Conservation (phyloP, 176 grass and related monocot species). For the Typha latifolia region DNA sequence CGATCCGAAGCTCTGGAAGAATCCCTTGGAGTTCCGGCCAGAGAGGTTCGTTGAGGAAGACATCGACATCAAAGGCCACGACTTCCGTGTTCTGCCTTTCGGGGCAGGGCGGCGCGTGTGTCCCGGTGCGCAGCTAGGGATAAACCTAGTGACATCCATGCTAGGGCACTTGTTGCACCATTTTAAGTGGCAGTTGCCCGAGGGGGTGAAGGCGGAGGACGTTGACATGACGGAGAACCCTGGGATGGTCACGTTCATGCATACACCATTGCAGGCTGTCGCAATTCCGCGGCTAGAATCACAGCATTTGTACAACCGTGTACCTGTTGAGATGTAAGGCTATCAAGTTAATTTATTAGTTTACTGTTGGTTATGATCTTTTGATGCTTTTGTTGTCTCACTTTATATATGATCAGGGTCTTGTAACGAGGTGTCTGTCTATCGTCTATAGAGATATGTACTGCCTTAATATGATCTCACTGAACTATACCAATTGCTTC, state of each 20-base stretch:
- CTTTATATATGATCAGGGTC: too few species aligned
- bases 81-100: constrained; percentile 52
- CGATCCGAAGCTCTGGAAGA: constrained; percentile 37
- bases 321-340: constrained; percentile 31
- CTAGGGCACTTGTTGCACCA: constrained; percentile 52
- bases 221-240: constrained; percentile 39
- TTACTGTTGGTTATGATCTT: too few species aligned
- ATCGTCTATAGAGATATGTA: too few species aligned
- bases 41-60: constrained; percentile 38
- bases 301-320: constrained; percentile 26
- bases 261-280: constrained; percentile 30
- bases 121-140: constrained; percentile 56
- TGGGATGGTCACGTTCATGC: constrained; percentile 59
- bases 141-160: constrained; percentile 49
- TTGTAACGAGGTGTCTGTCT: too few species aligned
- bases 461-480: too few species aligned
- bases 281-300: constrained; percentile 37
- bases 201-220: constrained; percentile 24
- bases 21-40: constrained; percentile 39
- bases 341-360: too few species aligned
- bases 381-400: too few species aligned
- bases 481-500: too few species aligned
- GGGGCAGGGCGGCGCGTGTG: constrained; percentile 47
- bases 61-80: constrained; percentile 57
- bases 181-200: constrained; percentile 40